Percentiles rank a stretch among this genome's conserved stretches.
phyloP scores from a whole-genome alignment of 1,284 basidiomycete species.

The Thecaphora frezii region DNA sequence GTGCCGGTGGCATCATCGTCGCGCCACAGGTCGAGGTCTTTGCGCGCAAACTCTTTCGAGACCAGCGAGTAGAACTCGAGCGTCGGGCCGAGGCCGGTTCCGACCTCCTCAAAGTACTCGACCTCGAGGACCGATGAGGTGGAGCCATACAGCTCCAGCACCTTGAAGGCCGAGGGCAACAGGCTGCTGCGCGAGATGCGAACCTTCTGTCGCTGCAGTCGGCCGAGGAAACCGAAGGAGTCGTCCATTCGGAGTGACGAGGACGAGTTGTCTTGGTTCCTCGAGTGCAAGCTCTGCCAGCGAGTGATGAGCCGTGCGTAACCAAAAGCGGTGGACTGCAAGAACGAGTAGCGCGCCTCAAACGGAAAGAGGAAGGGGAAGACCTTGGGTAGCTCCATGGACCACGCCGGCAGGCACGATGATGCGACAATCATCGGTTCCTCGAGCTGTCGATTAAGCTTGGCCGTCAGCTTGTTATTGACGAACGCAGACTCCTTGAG shows the following conservation, averaged over 20 bases:
- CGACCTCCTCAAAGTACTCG: conserved; percentile 98
- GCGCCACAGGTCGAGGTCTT: conserved; percentile 85
- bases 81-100: conserved; percentile 96
- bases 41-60: conserved; percentile 86
- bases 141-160: conserved; percentile 89
- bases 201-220: conserved; percentile 92
- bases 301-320: conserved; percentile 90
- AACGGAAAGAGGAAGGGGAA: conserved; percentile 99
- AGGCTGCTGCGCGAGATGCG: conserved; percentile 91
- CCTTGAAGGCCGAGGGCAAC: conserved; percentile 94
- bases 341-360: conserved; percentile 90
- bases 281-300: conserved; percentile 73
- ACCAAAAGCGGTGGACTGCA: conserved; percentile 95
- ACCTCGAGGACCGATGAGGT: conserved; percentile 91
- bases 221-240: conserved; percentile 83
- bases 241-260: conserved; percentile 67
- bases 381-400: conserved; percentile 84
- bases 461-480: conserved; percentile 97
- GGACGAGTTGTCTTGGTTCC: conserved; percentile 60
- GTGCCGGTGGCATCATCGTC: conserved; percentile 68
- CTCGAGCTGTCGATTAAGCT: conserved; percentile 93
- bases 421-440: conserved; percentile 99
- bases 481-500: conserved; percentile 78
- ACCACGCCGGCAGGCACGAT: conserved; percentile 94
- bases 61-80: conserved; percentile 95